phyloP scores from a whole-genome alignment of 1,284 basidiomycete genomes.

The Trametes pubescens region DNA sequence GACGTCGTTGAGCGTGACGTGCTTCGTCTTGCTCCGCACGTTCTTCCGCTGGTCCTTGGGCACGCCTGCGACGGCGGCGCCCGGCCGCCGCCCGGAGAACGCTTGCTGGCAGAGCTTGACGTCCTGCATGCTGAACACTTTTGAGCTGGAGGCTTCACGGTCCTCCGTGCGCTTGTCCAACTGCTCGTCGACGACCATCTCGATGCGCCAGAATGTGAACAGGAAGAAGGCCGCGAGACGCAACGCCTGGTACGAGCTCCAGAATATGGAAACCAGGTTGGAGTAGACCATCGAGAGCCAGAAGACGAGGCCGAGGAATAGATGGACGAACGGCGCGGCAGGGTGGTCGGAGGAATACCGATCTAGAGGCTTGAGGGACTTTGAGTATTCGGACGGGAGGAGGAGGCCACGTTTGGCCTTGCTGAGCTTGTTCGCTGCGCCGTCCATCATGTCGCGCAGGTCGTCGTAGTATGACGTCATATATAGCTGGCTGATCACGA shows the following conservation, averaged over 20 bases:
- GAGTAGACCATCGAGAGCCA: conserved; percentile 32
- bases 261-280: conserved; percentile 32
- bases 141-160: conserved; percentile 41
- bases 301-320: conserved; percentile 36
- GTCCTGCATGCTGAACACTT: conserved; percentile 39
- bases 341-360: conserved; percentile 24
- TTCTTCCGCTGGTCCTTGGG: conserved; percentile 32
- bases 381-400: conserved; percentile 37
- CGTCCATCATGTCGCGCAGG: conserved; percentile 34
- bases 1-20: conserved; percentile 44
- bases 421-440: conserved; percentile 25
- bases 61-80: conserved; percentile 34
- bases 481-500: conserved; percentile 43
- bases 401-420: conserved; percentile 33
- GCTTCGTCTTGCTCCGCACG: conserved; percentile 31
- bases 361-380: conserved; percentile 34
- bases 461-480: conserved; percentile 42
- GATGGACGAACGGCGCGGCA: conserved; percentile 31
- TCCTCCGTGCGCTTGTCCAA: conserved; percentile 29
- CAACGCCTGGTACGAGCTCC: conserved; percentile 39
- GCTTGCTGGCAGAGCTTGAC: conserved; percentile 42
- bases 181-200: conserved; percentile 38
- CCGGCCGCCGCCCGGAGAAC: conserved; percentile 39
- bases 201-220: conserved; percentile 41
- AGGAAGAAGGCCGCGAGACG: conserved; percentile 33